Base-by-base conservation (phyloP, 106 monocot genomes). In the Iris macrosiphon region DNA sequence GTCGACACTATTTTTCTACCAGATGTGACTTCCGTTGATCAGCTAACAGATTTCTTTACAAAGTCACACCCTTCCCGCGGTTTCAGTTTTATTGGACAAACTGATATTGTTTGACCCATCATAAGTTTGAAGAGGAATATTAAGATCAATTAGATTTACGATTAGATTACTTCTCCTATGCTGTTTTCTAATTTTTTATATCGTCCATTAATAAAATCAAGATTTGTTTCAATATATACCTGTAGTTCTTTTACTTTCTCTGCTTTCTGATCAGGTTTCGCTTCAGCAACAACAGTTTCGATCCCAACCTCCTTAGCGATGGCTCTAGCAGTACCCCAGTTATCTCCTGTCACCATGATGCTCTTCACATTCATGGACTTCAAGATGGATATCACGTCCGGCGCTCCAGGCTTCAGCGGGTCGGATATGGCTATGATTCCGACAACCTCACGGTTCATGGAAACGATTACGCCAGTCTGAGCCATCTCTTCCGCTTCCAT, bases 341-440 rank as follows among this genome's bases (percentile, higher is more conserved):
- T 93, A 72, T 93, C 88, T 31, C 93, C 93, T 7, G 93, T 93
- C 12, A 93, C 88, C 93, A 93, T 84, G 57, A 93, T 84, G 59
- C 78, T 84, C 44, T 77, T 71, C 62, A 93, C 84, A 22, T 88
- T 73, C 93, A 93, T 88, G 24, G 93, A 84, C 28, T 44, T 75
- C 5, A 93, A 84, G 66, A 88, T 75, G n/a, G 88, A 84, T 72
- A 93, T 78, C 1, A 81, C 93, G 28, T 93, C 93, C 31, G 33
- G 60, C n/a, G 88, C 93, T 45, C 68, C 67, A 55, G 84, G 69
- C 59, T 93, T 93, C 37, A 93, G 16, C 28, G 93, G 88, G 61
- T 93, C 88, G 23, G 93, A 93, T 63, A 93, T 68, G 24, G 75
- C 77, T 60, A 93, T 88, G 22, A 88, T 66, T 31, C 93, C 93